Evolutionary conservation across 2,329 filamentous ascomycete species (phyloP), one percentile per base, ranked within the genome.

Genomic region (Apiospora hydei): DNA sequence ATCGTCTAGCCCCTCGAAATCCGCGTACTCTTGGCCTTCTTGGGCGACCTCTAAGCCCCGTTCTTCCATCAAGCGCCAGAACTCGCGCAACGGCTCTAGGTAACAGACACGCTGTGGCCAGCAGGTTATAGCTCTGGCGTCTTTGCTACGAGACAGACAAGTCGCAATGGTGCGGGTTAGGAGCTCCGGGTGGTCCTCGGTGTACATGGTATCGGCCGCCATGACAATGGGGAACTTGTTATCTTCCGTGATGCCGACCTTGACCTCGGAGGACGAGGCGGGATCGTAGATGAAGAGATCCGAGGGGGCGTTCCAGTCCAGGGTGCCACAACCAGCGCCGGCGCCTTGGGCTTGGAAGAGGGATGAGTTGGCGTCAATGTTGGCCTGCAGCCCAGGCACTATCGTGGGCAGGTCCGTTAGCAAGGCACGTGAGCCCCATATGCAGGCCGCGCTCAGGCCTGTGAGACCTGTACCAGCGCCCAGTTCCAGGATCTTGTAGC

Each of bases 341-440:
- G 68, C 68, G 68, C 68, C 47, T 41, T 69, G 46, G 68, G 21
- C 13, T 18, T 51, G n/a, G 46, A 69, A 53, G 46, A 57, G 30
- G 30, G 46, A 34, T 8, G 47, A 14, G 34, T 69, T 69, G 68
- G 68, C 68, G 18, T 69, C 68, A 41, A 69, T 69, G 38, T 57
- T 69, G 47, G 68, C 68, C 49, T 69, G 68, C 46, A 69, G 68
- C 5, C 68, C 68, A 21, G 68, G 68, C 24, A 69, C 68, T 47
- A 69, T 69, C 47, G 47, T 51, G 68, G 68, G 68, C 68, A 69
- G 68, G 46, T 69, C 68, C 46, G 68, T 69, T 51, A 69, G 47
- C 46, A 69, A 21, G 30, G 47, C 47, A 51, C 68, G 68, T 3
- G 68, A 57, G 46, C 47, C 34, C 68, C 68, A 69, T 34, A 69